phyloP scores from a whole-genome alignment of 345 rosid species.

The Schrenkiella parvula region DNA sequence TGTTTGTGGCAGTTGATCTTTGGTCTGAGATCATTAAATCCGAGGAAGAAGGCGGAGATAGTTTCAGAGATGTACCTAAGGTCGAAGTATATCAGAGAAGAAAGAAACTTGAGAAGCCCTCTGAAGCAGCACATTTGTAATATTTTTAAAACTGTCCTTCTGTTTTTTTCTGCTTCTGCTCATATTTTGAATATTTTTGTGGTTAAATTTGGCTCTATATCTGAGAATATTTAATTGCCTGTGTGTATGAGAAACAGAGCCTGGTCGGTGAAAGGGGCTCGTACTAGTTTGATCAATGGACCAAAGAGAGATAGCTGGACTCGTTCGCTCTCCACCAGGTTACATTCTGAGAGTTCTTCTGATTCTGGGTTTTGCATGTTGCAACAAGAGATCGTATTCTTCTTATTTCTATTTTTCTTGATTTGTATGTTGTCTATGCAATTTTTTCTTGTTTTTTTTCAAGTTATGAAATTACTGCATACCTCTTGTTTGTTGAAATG shows the following conservation, averaged over 20 bases:
- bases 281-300: constrained; percentile 49
- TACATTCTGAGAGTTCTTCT: not conserved
- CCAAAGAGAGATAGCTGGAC: constrained; percentile 79
- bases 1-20: constrained; percentile 38
- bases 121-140: constrained; percentile 31
- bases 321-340: constrained; percentile 94
- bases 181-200: not conserved
- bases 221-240: not conserved
- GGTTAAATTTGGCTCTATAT: not conserved
- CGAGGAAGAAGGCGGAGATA: constrained; percentile 31
- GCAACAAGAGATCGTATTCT: not conserved
- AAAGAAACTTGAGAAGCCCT: constrained; percentile 32
- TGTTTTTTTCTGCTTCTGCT: not conserved
- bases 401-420: not conserved
- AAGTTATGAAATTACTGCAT: constrained; percentile 1
- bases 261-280: constrained; percentile 28
- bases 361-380: not conserved
- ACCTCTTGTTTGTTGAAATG: constrained; percentile 16
- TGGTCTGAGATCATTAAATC: constrained; percentile 52
- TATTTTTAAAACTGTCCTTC: not conserved
- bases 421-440: not conserved
- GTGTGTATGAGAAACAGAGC: constrained; percentile 24
- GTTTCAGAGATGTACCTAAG: not conserved
- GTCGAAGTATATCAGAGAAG: constrained; percentile 51
- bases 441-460: not conserved